Evolutionary conservation across 805 yeast genomes (phyloP), one percentile per base, ranked within the genome.

Genomic region (Ogataea haglerorum): DNA sequence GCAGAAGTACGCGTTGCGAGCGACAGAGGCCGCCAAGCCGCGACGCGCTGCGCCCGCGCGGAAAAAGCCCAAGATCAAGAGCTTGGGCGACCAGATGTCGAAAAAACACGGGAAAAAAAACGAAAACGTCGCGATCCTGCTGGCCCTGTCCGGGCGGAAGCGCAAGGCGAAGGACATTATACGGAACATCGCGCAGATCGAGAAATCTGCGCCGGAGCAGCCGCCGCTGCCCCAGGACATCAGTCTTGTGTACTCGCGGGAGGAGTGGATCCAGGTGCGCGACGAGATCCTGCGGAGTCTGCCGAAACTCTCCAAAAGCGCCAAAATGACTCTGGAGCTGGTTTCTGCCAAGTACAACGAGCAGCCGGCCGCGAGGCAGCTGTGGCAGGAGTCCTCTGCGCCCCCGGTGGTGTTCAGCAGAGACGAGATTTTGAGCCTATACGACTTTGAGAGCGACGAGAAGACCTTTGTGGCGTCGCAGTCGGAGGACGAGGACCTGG

Each of bases 131-230:
- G 42, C 60, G 2, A 38, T 60, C 6, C 36, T 60, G n/a, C 26
- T 49, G 21, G 49, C 60, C 2, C 40, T 61, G 8, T 57, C 64
- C 0, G 66, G 65, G 0, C 60, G 58, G 45, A 61, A 58, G 38
- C 50, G 51, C 10, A 59, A 57, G 34, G 52, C 52, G 15, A 52
- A 49, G 24, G 65, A 59, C 10, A 51, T 61, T n/a, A 36, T 60
- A 12, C 43, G 47, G 16, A 47, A 42, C 6, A 49, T 61, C 6
- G 52, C 45, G 28, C 32, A 18, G 12, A 36, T 53, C 19, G 57
- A 52, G 40, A 21, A 17, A 40, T 38, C 28, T 5, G 30, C 24
- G n/a, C 22, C 18, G 6, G 21, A 25, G 12, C 31, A 33, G 6
- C 25, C 33, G 8, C 34, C 24, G 22, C 9, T 15, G 16, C 17